Base-by-base conservation (phyloP, 2,329 filamentous ascomycete genomes). In the Paecilomyces fulvus region DNA sequence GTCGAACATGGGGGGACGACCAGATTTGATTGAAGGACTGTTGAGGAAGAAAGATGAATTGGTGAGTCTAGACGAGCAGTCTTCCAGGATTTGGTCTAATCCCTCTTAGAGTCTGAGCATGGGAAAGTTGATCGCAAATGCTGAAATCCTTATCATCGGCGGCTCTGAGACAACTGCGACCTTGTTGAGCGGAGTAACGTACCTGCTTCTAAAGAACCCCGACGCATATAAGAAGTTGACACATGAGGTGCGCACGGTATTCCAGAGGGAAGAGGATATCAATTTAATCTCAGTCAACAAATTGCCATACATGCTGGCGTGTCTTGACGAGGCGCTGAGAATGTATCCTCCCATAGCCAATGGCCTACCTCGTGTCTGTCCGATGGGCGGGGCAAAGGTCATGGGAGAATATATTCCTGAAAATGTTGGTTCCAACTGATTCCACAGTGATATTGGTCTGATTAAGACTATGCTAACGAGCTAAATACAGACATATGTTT, bases 141-240 rank as follows among this genome's bases (percentile, higher is more conserved):
- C 67, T 0, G 56, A 64, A 3, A 52, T 68, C 17, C 49, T 77
- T 43, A 64, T 77, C 5, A 56, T 71, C 2, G 77, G 73, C 0
- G 78, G 77, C 0, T 73, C 69, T 3, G 77, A 80, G 55, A 80
- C 78, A 0, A 79, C 76, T 0, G 77, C 77, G 0, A 77, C 77
- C 0, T 63, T 72, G 2, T 63, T 80, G 2, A 64, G 69, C 0
- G 77, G 77, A 1, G 63, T 68, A 0, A 76, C 75, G 0, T 79
- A 71, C 54, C 65, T 75, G 0, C 65, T 82, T 0, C 62, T 76
- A 21, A 58, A 50, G 3, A 70, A 74, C 43, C 72, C 71, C 0
- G 52, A 61, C 0, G 60, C 57, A 1, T 59, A 73, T 6, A 50
- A 64, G 59, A 73, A 63, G 31, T 49, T 78, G 9, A 63, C 60